Base-by-base conservation (phyloP, 169 alveolate genomes). In the Plasmodium fragile region DNA sequence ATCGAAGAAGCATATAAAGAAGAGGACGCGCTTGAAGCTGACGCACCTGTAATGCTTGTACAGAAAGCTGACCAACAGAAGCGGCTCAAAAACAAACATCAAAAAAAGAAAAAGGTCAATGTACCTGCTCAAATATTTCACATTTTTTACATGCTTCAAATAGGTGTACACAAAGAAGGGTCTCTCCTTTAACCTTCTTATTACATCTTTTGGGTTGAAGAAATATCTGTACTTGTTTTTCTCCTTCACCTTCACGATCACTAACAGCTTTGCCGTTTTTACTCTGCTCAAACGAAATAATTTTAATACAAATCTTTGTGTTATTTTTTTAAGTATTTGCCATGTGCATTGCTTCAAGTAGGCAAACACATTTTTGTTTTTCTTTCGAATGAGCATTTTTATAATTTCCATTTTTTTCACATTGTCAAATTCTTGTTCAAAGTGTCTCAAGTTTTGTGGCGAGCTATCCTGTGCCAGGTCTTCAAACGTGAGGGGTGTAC, bases 21-120 rank as follows among this genome's bases (percentile, higher is more conserved):
- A 87, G 30, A 78, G 71, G 10, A 78, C n/a, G 18, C 22, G 28
- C 52, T 87, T 87, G 72, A 87, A 87, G 34, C 71, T 36, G 13
- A 87, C 34, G 81, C 81, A 87, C 34, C 22, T 41, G 36, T 87
- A 87, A 41, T 87, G 45, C 36, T 18, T 77, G 10, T 28, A 28
- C 45, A 87, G 18, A 25, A 78, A 78, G 13, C 70, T 18, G 6
- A 78, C 52, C 45, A 87, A 39, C 8, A 39, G 72, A 59, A 59
- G 8, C 7, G 90, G 90, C 18, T 87, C 93, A 87, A 75, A 87
- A 16, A 87, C 78, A 25, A 87, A 87, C 73, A 78, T 87, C 52
- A 87, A 72, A 72, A 55, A 87, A 5, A 87, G 18, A 3, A 87
- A 41, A 71, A 87, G 43, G 71, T 78, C 49, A 7, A 72, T 34